phyloP scores from a whole-genome alignment of 169 alveolate genomes.

The Babesia microti region DNA sequence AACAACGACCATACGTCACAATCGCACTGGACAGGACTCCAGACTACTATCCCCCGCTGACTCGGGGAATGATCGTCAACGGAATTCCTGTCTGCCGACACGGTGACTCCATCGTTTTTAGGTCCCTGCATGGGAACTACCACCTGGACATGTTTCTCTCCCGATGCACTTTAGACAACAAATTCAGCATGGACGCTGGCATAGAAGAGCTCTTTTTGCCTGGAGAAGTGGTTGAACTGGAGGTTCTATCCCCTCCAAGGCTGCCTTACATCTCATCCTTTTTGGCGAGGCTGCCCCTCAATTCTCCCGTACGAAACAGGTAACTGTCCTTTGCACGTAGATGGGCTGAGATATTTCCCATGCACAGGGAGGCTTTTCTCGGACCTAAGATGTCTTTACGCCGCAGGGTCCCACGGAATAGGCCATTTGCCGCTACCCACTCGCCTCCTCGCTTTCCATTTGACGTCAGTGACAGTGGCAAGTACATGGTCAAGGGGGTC shows the following conservation, averaged over 20 bases:
- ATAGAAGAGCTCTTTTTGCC: slow-evolving; percentile 8
- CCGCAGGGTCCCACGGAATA: slow-evolving; percentile 1
- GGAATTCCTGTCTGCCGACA: not conserved
- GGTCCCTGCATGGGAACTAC: not conserved
- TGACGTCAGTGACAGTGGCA: too few relatives aligned
- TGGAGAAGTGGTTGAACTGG: slow-evolving; percentile 35
- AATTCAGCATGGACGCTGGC: too few relatives aligned
- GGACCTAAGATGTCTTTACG: not conserved
- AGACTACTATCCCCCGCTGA: not conserved
- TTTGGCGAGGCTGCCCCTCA: slow-evolving; percentile 13
- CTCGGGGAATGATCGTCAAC: slow-evolving; percentile 1
- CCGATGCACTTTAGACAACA: slow-evolving; percentile 3
- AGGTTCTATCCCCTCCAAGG: slow-evolving; percentile 8
- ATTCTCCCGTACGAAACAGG: slow-evolving; percentile 18
- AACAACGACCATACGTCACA: too few relatives aligned
- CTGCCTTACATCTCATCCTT: slow-evolving; percentile 8
- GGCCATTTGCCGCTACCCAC: not conserved
- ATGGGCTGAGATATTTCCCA: slow-evolving; percentile 2
- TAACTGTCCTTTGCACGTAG: slow-evolving; percentile 7
- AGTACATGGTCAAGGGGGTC: too few relatives aligned
- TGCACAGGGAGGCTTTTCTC: not conserved
- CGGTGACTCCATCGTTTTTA: slow-evolving; percentile 5
- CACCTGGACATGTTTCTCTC: not conserved
- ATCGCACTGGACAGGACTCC: too few relatives aligned
- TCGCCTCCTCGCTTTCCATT: not conserved